A percentile compares a stretch with the other conserved stretches of the same genome.
phyloP scores from a whole-genome alignment of 768 basidiomycete species.

The Leccinum subgranulosum region DNA sequence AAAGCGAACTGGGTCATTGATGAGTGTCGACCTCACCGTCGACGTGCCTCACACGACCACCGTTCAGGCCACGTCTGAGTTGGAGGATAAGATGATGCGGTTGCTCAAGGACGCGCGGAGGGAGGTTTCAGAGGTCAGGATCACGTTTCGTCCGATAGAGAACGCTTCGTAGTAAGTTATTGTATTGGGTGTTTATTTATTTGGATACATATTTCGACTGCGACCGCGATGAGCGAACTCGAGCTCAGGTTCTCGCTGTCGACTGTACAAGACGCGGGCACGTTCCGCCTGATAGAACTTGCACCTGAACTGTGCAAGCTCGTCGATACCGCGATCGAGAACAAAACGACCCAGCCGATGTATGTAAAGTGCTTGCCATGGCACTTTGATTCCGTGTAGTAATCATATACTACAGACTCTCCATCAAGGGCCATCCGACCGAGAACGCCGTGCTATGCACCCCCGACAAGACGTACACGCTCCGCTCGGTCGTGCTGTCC shows the following conservation, averaged over 20 bases:
- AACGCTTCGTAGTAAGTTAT: constrained; percentile 3
- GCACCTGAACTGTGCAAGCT: constrained; percentile 63
- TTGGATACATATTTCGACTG: too few relatives aligned
- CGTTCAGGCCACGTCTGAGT: constrained; percentile 50
- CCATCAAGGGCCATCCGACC: constrained; percentile 74
- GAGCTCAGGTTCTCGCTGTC: constrained; percentile 53
- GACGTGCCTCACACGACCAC: constrained; percentile 60
- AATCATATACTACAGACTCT: constrained; percentile 42
- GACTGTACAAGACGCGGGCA: constrained; percentile 44
- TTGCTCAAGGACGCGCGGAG: constrained; percentile 54
- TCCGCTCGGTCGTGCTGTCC: constrained; percentile 86
- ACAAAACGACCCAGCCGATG: constrained; percentile 31
- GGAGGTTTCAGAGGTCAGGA: constrained; percentile 70
- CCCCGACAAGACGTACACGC: constrained; percentile 66
- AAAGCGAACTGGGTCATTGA: constrained; percentile 73
- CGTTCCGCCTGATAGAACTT: constrained; percentile 73
- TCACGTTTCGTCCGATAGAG: constrained; percentile 54
- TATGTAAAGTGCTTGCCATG: not conserved
- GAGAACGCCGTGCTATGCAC: constrained; percentile 95
- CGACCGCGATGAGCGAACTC: constrained; percentile 20
- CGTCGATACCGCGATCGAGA: constrained; percentile 50
- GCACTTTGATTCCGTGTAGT: not conserved
- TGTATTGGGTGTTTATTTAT: too few relatives aligned
- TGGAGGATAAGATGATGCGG: constrained; percentile 61
- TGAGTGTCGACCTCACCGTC: constrained; percentile 80